Evolutionary conservation across 2,329 filamentous ascomycete genomes (phyloP).

Genomic region (Monilinia fructigena): DNA sequence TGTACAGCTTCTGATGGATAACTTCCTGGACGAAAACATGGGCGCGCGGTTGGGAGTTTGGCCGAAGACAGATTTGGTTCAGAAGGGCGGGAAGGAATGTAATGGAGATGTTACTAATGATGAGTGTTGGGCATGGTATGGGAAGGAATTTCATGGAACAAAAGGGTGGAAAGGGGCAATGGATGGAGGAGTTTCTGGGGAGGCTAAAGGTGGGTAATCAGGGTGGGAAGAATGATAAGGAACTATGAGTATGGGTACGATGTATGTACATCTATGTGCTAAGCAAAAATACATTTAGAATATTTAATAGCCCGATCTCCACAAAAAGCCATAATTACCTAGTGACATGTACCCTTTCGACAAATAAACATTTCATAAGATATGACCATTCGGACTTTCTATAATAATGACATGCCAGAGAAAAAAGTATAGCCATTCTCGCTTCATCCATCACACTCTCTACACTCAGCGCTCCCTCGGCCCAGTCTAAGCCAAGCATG

Average conservation of each 20-base stretch:
- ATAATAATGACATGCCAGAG: neutral
- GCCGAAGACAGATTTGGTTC: slow-evolving; percentile 43
- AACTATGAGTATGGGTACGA: slow-evolving; percentile 26
- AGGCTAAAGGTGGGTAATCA: slow-evolving; percentile 29
- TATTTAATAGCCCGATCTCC: neutral
- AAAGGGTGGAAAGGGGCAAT: slow-evolving; percentile 26
- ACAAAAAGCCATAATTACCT: neutral
- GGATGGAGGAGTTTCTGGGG: slow-evolving; percentile 36
- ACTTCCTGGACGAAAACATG: slow-evolving; percentile 65
- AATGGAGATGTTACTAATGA: slow-evolving; percentile 44
- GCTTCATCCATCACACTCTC: neutral
- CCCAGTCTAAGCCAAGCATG: neutral
- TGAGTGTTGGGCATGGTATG: slow-evolving; percentile 59
- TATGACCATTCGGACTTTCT: neutral
- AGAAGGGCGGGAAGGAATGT: slow-evolving; percentile 39
- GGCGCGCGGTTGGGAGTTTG: slow-evolving; percentile 58
- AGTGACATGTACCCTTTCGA: neutral
- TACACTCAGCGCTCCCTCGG: neutral
- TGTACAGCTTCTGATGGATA: slow-evolving; percentile 60
- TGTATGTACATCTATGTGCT: neutral
- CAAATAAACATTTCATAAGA: neutral
- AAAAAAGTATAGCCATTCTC: too few species aligned
- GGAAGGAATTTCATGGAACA: slow-evolving; percentile 37
- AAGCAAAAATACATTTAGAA: neutral
- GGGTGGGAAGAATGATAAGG: slow-evolving; percentile 25